These are phyloP conservation scores for Malus orientalis DNA, from an alignment of 306 rosid genomes.

Conservation along the genomic window DNA sequence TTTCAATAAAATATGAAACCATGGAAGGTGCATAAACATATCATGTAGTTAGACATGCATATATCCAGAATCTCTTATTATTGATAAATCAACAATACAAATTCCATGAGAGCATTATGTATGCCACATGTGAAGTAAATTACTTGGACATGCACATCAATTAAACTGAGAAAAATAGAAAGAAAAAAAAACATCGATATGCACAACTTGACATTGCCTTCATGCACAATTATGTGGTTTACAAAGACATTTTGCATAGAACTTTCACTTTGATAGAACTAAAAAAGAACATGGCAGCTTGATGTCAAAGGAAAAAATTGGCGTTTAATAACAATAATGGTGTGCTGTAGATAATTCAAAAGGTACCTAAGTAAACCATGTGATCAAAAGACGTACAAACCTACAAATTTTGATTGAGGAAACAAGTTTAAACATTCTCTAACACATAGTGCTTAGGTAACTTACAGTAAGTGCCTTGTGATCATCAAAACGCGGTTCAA, in stretches of 20 bases:
- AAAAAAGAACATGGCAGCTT: not conserved
- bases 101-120: not conserved
- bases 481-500: slow-evolving; percentile 20
- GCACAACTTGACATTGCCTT: not conserved
- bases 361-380: not conserved
- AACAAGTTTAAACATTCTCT: not conserved
- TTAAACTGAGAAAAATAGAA: not conserved
- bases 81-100: not conserved
- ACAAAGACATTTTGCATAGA: not conserved
- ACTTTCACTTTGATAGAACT: not conserved
- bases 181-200: not conserved
- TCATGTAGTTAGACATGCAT: not conserved
- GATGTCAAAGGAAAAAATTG: not conserved
- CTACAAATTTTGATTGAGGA: not conserved
- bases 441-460: not conserved
- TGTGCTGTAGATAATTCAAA: too few species aligned
- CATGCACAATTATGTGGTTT: not conserved
- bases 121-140: not conserved
- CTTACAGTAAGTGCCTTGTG: not conserved
- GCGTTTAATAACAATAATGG: too few species aligned
- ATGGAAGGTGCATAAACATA: not conserved
- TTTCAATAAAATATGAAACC: not conserved
- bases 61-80: not conserved
- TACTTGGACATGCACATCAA: not conserved
- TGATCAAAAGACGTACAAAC: not conserved